A percentile compares a stretch with the other conserved stretches of the same genome.
These are phyloP conservation scores for Diaporthe aspalathi DNA, from an alignment of 2,329 filamentous ascomycete species.

Conservation along the genomic window DNA sequence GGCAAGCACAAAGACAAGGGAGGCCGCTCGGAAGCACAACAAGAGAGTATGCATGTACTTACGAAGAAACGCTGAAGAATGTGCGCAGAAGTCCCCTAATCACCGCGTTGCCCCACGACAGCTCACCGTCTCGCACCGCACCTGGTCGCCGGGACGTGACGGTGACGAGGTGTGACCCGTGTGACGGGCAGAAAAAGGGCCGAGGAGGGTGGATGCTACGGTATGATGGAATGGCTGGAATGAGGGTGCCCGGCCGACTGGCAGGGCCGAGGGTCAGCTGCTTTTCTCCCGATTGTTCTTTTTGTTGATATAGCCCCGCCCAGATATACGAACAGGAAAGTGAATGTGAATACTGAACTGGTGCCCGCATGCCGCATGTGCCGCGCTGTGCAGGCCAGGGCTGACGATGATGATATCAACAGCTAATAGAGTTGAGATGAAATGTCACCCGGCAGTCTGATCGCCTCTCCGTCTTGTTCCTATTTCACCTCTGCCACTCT, in stretches of 20 bases:
- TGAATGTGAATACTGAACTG: not conserved
- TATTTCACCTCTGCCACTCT: too few relatives aligned
- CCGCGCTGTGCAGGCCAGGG: not conserved
- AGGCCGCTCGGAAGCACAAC: conserved; percentile 2
- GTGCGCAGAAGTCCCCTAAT: not conserved
- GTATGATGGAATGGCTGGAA: conserved; percentile 21
- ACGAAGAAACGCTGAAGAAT: not conserved
- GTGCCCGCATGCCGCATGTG: not conserved
- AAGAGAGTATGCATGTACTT: too few relatives aligned
- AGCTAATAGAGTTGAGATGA: conserved; percentile 1
- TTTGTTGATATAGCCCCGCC: not conserved
- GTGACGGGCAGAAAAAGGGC: conserved; percentile 13
- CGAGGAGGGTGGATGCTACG: not conserved
- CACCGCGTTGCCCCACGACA: not conserved
- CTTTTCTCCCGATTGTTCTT: not conserved
- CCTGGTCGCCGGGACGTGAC: conserved; percentile 25
- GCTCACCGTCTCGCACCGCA: not conserved
- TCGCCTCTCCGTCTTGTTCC: not conserved
- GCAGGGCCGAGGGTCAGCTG: conserved; percentile 16
- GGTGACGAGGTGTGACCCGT: conserved; percentile 24
- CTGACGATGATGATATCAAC: not conserved
- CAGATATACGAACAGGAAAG: not conserved
- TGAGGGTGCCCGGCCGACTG: conserved; percentile 11
- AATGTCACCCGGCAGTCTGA: conserved; percentile 23
- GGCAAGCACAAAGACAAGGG: not conserved